Evolutionary conservation across 2,329 filamentous ascomycete genomes (phyloP).

Genomic region (Diaporthe batatas): DNA sequence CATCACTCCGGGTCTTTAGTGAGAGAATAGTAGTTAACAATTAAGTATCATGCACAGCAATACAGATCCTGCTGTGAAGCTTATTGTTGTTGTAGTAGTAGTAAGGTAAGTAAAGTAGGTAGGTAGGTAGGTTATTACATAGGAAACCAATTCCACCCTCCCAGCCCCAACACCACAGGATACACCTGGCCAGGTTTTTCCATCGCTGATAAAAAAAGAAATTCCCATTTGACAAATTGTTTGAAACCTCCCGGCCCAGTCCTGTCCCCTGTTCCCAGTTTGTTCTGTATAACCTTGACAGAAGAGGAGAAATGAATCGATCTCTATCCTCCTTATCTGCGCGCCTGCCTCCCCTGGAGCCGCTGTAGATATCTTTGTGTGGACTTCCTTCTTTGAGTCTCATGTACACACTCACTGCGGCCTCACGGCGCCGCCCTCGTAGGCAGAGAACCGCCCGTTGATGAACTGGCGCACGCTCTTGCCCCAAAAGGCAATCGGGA

Average conservation of each 20-base stretch:
- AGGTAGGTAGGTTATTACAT: slow-evolving; percentile 9
- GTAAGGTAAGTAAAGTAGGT: no score
- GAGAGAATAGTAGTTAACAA: slow-evolving; percentile 28
- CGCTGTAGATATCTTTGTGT: no score
- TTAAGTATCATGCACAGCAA: slow-evolving; percentile 25
- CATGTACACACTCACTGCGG: slow-evolving; percentile 41
- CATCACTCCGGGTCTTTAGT: background rate
- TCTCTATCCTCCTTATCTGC: background rate
- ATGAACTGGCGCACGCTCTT: slow-evolving; percentile 47
- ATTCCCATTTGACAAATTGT: slow-evolving; percentile 6
- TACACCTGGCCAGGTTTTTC: slow-evolving; percentile 25
- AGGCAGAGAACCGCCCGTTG: slow-evolving; percentile 44
- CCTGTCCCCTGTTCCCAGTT: background rate
- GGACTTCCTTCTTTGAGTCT: background rate
- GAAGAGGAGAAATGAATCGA: background rate
- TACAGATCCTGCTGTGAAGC: slow-evolving; percentile 19
- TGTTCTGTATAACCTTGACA: background rate
- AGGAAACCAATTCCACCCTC: background rate
- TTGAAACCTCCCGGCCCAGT: background rate
- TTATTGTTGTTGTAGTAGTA: background rate
- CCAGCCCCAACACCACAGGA: slow-evolving; percentile 25
- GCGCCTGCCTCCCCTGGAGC: no score
- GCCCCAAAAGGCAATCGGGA: slow-evolving; percentile 48
- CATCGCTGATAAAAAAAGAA: slow-evolving; percentile 3
- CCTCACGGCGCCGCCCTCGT: slow-evolving; percentile 46